Base-by-base conservation (phyloP, 148 eudicot species). In the Nepenthes gracilis region DNA sequence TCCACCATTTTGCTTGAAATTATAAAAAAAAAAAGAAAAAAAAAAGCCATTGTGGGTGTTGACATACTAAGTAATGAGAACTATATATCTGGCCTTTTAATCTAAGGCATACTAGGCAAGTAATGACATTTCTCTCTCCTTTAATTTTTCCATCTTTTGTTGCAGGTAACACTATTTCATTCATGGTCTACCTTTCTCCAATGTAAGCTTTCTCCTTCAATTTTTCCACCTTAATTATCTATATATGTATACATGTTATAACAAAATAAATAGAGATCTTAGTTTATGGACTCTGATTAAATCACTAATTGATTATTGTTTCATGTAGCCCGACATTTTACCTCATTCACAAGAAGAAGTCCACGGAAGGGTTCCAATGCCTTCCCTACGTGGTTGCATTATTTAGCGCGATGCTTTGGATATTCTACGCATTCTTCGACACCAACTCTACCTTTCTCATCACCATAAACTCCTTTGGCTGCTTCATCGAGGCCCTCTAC, bases 101-200 rank as follows among this genome's bases (percentile, higher is more conserved):
- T 23, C 23, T 0, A 23, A 23, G 23, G 23, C 23, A 23, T 23
- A 23, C 23, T 23, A 23, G 0, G 23, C 23, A 23, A 23, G 23
- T 23, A 23, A 23, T 23, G 23, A 23, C 23, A 23, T 23, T 5
- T 1, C n/a, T 52, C 32, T 32, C 55, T 6, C 32, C 1, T 50
- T 50, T 50, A 5, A 40, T 55, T 2, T 55, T 2, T 55, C 58
- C 10, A 23, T 35, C 33, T 33, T 33, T 35, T 35, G 12, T 49
- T 49, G 53, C 81, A 90, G 95, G 97, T 33, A 91, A 91, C 69
- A 67, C 81, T 3, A 75, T 91, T 59, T 87, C 96, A 55, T 85
- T 87, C 73, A 63, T 81, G 87, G 95, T 90, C 69, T 87, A 69
- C 74, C 87, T 90, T 69, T 80, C 97, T 64, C 97, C 97, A 34